Percentiles rank a stretch among this genome's conserved stretches.
These are phyloP conservation scores for Phalaenopsis hybrid DNA, from an alignment of 116 monocot genomes.

Conservation along the genomic window DNA sequence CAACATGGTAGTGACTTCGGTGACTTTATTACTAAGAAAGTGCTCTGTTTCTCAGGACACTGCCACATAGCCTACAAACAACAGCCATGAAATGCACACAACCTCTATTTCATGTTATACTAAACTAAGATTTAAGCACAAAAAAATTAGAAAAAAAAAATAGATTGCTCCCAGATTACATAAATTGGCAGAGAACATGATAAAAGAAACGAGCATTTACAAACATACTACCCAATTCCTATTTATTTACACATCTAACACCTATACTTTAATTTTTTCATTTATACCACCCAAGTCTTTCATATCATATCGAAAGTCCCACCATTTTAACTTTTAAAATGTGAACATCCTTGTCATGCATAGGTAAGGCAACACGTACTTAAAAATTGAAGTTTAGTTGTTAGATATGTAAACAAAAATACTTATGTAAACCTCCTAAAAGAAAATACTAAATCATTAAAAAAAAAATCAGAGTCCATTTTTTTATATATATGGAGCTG, in stretches of 20 bases:
- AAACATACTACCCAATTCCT: too few relatives aligned
- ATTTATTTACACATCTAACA: too few relatives aligned
- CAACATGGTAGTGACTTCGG: not conserved
- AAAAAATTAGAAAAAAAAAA: not conserved
- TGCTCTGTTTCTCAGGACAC: not conserved
- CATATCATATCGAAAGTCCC: too few relatives aligned
- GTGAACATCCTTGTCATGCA: too few relatives aligned
- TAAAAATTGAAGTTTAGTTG: too few relatives aligned
- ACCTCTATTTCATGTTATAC: not conserved
- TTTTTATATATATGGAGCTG: not conserved
- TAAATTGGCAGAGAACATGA: not conserved
- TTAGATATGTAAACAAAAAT: too few relatives aligned
- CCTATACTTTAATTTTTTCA: too few relatives aligned
- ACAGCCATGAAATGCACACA: too few relatives aligned
- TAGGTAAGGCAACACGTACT: too few relatives aligned
- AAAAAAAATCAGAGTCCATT: not conserved
- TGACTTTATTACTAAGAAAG: not conserved
- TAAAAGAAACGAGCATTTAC: not conserved
- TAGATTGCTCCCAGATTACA: not conserved
- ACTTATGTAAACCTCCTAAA: too few relatives aligned
- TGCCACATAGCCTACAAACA: not conserved
- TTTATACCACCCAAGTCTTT: too few relatives aligned
- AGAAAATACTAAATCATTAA: not conserved
- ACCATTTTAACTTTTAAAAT: too few relatives aligned
- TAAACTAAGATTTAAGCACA: not conserved